Evolutionary conservation across 208 protist genomes (phyloP).

Genomic region (Porcisia hertigi): DNA sequence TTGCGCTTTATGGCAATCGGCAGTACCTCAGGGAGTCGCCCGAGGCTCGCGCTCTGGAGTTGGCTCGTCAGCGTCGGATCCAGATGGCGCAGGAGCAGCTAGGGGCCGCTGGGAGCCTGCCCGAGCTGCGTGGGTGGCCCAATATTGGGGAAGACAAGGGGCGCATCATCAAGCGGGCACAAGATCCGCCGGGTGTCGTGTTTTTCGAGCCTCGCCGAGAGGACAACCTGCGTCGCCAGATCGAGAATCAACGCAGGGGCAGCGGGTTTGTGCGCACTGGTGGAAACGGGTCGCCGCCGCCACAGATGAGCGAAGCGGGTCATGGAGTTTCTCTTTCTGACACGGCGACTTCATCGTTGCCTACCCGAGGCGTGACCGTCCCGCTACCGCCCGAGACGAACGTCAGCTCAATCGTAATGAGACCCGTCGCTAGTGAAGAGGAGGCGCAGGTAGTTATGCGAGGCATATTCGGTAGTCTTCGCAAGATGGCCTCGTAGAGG

Average conservation of each 20-base stretch:
- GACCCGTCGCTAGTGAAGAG: slow-evolving; percentile 30
- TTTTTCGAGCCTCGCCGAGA: slow-evolving; percentile 67
- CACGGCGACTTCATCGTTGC: not conserved
- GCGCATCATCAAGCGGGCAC: slow-evolving; percentile 51
- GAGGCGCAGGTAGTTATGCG: slow-evolving; percentile 39
- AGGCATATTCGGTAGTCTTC: slow-evolving; percentile 31
- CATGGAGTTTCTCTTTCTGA: not conserved
- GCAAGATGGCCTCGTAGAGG: slow-evolving; percentile 10
- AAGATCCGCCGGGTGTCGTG: slow-evolving; percentile 66
- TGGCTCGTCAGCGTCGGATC: slow-evolving; percentile 67
- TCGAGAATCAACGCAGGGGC: slow-evolving; percentile 37
- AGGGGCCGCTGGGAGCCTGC: slow-evolving; percentile 11
- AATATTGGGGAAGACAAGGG: slow-evolving; percentile 58
- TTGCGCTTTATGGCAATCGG: slow-evolving; percentile 14
- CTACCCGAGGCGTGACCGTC: not conserved
- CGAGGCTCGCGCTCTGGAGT: slow-evolving; percentile 60
- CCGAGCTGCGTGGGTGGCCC: slow-evolving; percentile 66
- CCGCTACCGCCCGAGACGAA: slow-evolving; percentile 35
- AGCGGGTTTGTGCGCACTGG: slow-evolving; percentile 5
- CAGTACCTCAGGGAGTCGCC: slow-evolving; percentile 39
- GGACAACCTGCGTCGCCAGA: slow-evolving; percentile 48
- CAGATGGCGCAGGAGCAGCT: slow-evolving; percentile 43
- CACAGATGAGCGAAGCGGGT: not conserved
- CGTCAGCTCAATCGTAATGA: slow-evolving; percentile 30
- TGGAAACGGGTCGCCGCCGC: not conserved